Evolutionary conservation across 1,284 basidiomycete species (phyloP).

Genomic region (Ustilago vetiveriae): DNA sequence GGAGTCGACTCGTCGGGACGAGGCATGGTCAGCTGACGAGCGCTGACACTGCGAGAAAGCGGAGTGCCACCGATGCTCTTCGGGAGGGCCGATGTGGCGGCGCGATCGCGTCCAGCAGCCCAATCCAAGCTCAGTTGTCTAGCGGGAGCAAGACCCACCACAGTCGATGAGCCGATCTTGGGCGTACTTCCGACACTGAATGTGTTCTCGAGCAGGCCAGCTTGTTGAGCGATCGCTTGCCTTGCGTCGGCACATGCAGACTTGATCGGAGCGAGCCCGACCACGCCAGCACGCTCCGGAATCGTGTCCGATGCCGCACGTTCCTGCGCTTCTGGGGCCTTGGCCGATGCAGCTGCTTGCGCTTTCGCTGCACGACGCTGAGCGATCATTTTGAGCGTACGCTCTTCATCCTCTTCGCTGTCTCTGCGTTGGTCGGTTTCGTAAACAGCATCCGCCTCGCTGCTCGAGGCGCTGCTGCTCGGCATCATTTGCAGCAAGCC

Average conservation of each 20-base stretch:
- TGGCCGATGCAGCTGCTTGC: constrained; percentile 27
- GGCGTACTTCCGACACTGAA: constrained; percentile 4
- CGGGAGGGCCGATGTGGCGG: constrained; percentile 35
- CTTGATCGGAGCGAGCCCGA: constrained; percentile 11
- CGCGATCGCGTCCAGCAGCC: constrained; percentile 52
- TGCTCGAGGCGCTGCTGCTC: constrained; percentile 57
- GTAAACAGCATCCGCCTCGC: constrained; percentile 29
- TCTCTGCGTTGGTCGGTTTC: constrained; percentile 16
- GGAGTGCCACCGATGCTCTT: constrained; percentile 36
- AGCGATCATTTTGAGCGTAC: constrained; percentile 59
- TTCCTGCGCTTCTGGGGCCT: constrained; percentile 23
- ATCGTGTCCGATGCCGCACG: background rate
- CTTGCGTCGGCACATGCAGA: constrained; percentile 44
- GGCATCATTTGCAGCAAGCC: constrained; percentile 60
- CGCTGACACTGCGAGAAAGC: constrained; percentile 41
- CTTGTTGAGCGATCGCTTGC: constrained; percentile 36
- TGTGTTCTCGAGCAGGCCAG: background rate
- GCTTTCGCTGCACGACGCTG: constrained; percentile 52
- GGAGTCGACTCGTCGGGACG: constrained; percentile 29
- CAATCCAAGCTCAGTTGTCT: constrained; percentile 48
- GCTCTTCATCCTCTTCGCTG: constrained; percentile 62
- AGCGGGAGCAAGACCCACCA: constrained; percentile 30
- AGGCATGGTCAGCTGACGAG: constrained; percentile 22
- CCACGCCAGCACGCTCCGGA: constrained; percentile 1
- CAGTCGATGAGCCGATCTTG: constrained; percentile 12